These are phyloP conservation scores for Pestalotiopsis sp. DNA, from an alignment of 2,329 filamentous ascomycete species.

Conservation along the genomic window DNA sequence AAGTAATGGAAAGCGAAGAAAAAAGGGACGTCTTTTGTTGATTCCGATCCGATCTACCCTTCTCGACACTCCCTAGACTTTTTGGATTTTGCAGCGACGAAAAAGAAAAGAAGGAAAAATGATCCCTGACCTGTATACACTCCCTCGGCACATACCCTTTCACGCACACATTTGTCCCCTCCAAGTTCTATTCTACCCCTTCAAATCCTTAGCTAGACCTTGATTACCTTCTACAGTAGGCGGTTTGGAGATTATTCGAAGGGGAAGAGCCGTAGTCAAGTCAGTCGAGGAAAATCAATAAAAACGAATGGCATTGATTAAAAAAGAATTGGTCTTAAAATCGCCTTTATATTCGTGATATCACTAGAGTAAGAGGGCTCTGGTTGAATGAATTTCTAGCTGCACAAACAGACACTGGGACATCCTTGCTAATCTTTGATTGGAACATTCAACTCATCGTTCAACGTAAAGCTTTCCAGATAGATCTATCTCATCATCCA, in stretches of 20 bases:
- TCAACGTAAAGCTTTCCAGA: no score
- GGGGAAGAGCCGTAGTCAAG: background rate
- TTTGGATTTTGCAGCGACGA: background rate
- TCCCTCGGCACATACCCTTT: constrained; percentile 3
- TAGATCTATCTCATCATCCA: no score
- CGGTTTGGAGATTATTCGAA: constrained; percentile 6
- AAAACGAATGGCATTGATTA: background rate
- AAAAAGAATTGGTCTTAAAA: background rate
- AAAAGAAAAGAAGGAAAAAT: background rate
- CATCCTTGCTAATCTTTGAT: no score
- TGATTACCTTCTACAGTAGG: background rate
- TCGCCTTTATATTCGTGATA: no score
- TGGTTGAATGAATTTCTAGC: no score
- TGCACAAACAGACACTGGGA: no score
- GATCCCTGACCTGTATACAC: constrained; percentile 7
- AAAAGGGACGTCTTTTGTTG: background rate
- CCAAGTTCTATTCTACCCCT: background rate
- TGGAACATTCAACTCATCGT: no score
- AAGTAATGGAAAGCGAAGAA: background rate
- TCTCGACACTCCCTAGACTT: background rate
- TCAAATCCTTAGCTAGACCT: background rate
- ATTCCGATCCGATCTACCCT: background rate
- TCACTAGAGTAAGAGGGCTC: no score
- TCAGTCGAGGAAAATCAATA: background rate
- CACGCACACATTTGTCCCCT: background rate